phyloP scores from a whole-genome alignment of 495 filamentous ascomycete genomes.

The Lepraria neglecta region DNA sequence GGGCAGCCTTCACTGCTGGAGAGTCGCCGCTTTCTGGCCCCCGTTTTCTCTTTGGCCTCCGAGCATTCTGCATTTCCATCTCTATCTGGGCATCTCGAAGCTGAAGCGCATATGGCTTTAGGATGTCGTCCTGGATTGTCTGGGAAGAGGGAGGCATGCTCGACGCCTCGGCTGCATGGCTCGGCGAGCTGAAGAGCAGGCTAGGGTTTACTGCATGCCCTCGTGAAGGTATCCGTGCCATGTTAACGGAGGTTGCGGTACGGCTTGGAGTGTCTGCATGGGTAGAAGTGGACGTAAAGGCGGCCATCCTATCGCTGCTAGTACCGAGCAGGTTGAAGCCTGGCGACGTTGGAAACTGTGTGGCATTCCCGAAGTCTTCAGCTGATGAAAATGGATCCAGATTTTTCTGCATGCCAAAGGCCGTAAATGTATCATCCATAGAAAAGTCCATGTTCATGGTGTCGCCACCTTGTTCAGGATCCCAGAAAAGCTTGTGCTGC shows the following conservation, averaged over 20 bases:
- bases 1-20: conserved; percentile 39
- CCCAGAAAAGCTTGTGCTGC: conserved; percentile 69
- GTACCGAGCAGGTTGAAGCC: conserved; percentile 15
- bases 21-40: conserved; percentile 25
- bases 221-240: conserved; percentile 14
- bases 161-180: conserved; percentile 41
- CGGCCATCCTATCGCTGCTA: conserved; percentile 4
- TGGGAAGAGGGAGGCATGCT: conserved; percentile 35
- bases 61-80: conserved; percentile 40
- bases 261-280: conserved; percentile 3
- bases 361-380: not conserved
- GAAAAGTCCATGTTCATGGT: conserved; percentile 50
- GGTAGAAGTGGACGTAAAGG: not conserved
- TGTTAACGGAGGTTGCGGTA: conserved; percentile 1
- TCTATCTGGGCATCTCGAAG: conserved; percentile 51
- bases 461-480: conserved; percentile 48
- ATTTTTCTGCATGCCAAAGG: conserved; percentile 21
- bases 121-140: conserved; percentile 32
- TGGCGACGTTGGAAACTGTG: conserved; percentile 19
- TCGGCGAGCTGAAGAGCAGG: conserved; percentile 50
- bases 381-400: conserved; percentile 23
- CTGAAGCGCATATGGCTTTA: conserved; percentile 56
- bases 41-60: conserved; percentile 27
- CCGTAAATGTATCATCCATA: conserved; percentile 24
- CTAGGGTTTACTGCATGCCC: conserved; percentile 43